Evolutionary conservation across 2,329 filamentous ascomycete species (phyloP).

Genomic region (Talaromyces albobiverticillius): DNA sequence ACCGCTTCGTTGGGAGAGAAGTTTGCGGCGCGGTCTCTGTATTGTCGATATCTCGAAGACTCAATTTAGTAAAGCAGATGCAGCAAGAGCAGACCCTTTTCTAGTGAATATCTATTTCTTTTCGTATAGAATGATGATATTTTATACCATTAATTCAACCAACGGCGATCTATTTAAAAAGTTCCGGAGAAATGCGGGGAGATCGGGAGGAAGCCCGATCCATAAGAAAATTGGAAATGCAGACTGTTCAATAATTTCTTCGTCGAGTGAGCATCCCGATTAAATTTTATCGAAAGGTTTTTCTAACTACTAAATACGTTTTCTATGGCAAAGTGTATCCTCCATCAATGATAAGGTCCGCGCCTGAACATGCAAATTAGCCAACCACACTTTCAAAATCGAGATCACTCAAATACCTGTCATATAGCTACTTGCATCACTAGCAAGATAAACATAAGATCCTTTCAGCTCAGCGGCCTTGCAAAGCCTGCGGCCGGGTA

Average conservation of each 20-base stretch:
- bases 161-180: background rate
- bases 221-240: background rate
- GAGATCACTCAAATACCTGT: conserved; percentile 27
- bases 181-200: background rate
- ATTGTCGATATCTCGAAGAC: background rate
- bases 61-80: background rate
- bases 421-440: conserved; percentile 48
- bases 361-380: conserved; percentile 19
- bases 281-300: too few relatives aligned
- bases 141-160: background rate
- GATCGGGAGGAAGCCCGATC: background rate
- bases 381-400: background rate
- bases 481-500: conserved; percentile 37
- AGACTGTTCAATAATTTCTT: too few relatives aligned
- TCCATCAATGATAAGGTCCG: conserved; percentile 47
- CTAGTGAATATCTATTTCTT: background rate
- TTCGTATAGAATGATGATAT: background rate
- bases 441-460: conserved; percentile 45
- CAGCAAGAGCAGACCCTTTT: background rate
- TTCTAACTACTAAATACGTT: background rate
- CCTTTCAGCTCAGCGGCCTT: conserved; percentile 39
- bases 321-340: conserved; percentile 39
- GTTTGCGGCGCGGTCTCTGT: background rate
- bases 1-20: background rate
- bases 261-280: too few relatives aligned